A percentile compares a stretch with the other conserved stretches of the same genome.
Evolutionary conservation across 345 rosid genomes (phyloP).

Genomic region (Populus simonii): DNA sequence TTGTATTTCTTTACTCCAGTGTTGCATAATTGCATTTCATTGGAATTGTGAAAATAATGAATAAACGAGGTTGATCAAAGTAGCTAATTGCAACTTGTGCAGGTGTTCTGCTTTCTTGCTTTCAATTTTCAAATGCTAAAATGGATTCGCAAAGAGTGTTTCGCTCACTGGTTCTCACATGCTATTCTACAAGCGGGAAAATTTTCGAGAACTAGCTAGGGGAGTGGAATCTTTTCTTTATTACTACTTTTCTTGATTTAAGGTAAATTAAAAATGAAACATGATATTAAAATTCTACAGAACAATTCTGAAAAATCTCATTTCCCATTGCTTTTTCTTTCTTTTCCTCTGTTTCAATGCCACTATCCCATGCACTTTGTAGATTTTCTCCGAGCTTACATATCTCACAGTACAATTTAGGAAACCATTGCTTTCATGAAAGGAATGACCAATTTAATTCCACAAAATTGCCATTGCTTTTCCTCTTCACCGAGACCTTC

Average conservation of each 20-base stretch:
- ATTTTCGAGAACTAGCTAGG: not conserved
- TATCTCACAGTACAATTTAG: not conserved
- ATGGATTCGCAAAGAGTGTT: not conserved
- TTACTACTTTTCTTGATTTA: not conserved
- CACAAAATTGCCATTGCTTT: not conserved
- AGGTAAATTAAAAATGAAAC: not conserved
- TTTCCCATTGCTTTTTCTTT: not conserved
- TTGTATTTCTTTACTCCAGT: not conserved
- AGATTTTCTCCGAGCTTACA: not conserved
- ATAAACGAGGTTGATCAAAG: not conserved
- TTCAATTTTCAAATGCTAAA: not conserved
- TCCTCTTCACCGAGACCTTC: not conserved
- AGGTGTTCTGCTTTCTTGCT: not conserved
- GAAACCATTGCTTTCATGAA: conserved; percentile 3
- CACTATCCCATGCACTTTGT: not conserved
- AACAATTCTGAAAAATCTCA: not conserved
- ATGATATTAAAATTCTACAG: not conserved
- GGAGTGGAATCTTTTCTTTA: not conserved
- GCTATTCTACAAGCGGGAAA: not conserved
- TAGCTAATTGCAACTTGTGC: not conserved
- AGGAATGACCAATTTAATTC: not conserved
- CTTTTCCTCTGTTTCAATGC: not conserved
- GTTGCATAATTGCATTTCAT: not conserved
- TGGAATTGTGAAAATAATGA: not conserved
- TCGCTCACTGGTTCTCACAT: not conserved